Conservation (phyloP, 495 filamentous ascomycete genomes). For the Pyrenopolyporus hunteri region DNA sequence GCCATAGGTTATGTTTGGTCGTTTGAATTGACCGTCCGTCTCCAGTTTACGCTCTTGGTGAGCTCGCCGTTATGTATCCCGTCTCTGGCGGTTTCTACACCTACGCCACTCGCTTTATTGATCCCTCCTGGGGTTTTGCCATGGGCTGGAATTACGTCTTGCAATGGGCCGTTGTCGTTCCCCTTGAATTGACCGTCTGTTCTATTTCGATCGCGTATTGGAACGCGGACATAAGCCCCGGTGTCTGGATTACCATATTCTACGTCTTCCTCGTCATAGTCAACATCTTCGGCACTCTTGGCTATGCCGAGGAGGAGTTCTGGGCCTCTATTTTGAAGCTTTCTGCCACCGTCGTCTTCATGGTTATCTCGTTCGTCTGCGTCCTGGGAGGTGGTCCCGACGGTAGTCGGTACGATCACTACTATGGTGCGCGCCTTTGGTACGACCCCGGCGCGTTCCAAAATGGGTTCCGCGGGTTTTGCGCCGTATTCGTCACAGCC, state of each 20-base stretch:
- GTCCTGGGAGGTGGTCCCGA: slow-evolving; percentile 69
- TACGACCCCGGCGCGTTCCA: slow-evolving; percentile 73
- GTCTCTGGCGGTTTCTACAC: slow-evolving; percentile 65
- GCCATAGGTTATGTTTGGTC: background rate
- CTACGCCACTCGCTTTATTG: slow-evolving; percentile 76
- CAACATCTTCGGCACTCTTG: slow-evolving; percentile 73
- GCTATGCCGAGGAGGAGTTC: slow-evolving; percentile 73
- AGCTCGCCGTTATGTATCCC: slow-evolving; percentile 76
- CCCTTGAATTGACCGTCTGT: slow-evolving; percentile 62
- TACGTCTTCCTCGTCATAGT: slow-evolving; percentile 61
- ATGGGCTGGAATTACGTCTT: slow-evolving; percentile 84
- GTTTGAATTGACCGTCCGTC: slow-evolving; percentile 10
- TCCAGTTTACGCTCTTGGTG: slow-evolving; percentile 71
- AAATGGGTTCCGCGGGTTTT: slow-evolving; percentile 75
- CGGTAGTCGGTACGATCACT: slow-evolving; percentile 54
- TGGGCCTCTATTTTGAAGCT: slow-evolving; percentile 63
- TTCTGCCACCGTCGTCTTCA: slow-evolving; percentile 68
- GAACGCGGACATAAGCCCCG: slow-evolving; percentile 55
- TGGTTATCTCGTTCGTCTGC: slow-evolving; percentile 73
- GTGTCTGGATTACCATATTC: slow-evolving; percentile 71
- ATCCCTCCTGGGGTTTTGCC: slow-evolving; percentile 82
- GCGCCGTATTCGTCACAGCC: slow-evolving; percentile 74
- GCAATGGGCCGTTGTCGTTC: slow-evolving; percentile 65
- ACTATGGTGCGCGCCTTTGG: slow-evolving; percentile 69
- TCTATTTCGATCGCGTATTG: slow-evolving; percentile 65